Evolutionary conservation across 805 yeast genomes (phyloP).

Genomic region (Wickerhamomyces bisporus): DNA sequence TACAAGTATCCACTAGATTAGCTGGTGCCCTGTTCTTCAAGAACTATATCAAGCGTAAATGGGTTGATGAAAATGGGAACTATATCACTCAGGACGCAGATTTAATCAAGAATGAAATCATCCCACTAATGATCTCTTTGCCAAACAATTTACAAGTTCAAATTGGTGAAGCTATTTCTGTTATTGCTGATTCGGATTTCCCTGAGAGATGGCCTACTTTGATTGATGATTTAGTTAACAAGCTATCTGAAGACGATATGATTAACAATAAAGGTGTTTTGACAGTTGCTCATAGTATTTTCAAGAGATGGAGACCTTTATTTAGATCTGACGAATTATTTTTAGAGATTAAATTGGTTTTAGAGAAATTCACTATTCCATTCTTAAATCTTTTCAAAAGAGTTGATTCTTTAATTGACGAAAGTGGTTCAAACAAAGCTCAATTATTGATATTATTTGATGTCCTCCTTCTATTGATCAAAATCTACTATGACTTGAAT

Average conservation of each 20-base stretch:
- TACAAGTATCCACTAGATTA: conserved; percentile 56
- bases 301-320: conserved; percentile 94
- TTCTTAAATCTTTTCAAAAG: conserved; percentile 63
- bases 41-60: conserved; percentile 74
- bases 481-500: conserved; percentile 87
- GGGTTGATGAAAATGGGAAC: conserved; percentile 88
- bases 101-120: conserved; percentile 68
- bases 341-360: conserved; percentile 79
- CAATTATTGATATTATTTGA: conserved; percentile 57
- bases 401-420: conserved; percentile 61
- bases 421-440: conserved; percentile 39
- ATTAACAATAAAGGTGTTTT: conserved; percentile 78
- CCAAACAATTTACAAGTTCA: conserved; percentile 85
- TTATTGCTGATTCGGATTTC: conserved; percentile 94
- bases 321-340: conserved; percentile 88
- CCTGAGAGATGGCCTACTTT: conserved; percentile 85
- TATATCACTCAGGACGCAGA: conserved; percentile 67
- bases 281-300: conserved; percentile 90
- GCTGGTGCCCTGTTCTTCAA: conserved; percentile 92
- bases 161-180: conserved; percentile 87
- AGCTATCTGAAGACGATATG: conserved; percentile 62
- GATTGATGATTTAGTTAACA: conserved; percentile 65
- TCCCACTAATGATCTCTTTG: conserved; percentile 78
- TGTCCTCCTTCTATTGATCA: conserved; percentile 63
- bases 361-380: conserved; percentile 77